phyloP scores from a whole-genome alignment of 176 grass and related monocot genomes.

The Aegilops umbellulata region DNA sequence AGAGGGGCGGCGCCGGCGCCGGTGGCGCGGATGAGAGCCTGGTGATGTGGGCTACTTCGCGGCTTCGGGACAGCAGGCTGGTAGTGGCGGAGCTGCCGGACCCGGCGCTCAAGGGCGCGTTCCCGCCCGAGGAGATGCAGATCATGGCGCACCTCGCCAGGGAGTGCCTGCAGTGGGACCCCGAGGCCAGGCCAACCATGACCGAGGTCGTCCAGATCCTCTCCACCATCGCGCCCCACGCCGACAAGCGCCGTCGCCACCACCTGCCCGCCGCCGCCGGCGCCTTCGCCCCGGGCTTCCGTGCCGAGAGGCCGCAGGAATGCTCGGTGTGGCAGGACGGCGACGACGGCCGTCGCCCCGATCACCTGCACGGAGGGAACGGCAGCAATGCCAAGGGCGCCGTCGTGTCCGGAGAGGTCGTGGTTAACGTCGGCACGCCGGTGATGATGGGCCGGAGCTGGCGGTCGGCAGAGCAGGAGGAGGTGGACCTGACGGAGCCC shows the following conservation, averaged over 20 bases:
- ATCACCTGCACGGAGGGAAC: background rate
- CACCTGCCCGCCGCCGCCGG: background rate
- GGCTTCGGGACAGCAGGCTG: conserved; percentile 65
- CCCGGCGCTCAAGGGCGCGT: conserved; percentile 55
- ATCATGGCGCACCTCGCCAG: conserved; percentile 89
- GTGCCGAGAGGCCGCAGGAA: conserved; percentile 25
- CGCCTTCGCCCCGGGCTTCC: background rate
- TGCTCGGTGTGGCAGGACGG: conserved; percentile 19
- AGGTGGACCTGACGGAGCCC: conserved; percentile 81
- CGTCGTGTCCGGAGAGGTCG: conserved; percentile 34
- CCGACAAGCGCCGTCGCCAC: conserved; percentile 44
- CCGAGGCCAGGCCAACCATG: conserved; percentile 89
- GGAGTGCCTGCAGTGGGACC: conserved; percentile 98
- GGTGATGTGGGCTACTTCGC: conserved; percentile 66
- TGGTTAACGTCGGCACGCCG: conserved; percentile 11
- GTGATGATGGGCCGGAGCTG: conserved; percentile 30
- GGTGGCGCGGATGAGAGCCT: conserved; percentile 76
- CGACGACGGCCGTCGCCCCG: background rate
- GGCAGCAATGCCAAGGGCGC: background rate
- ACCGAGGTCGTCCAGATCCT: conserved; percentile 93
- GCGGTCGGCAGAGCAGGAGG: conserved; percentile 53
- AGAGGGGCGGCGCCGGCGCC: conserved; percentile 21
- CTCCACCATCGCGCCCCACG: conserved; percentile 59
- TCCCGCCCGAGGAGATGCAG: conserved; percentile 92
- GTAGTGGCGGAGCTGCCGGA: conserved; percentile 88